A percentile compares a stretch with the other conserved stretches of the same genome.
phyloP scores from a whole-genome alignment of 1,139 yeast species.

The Blastobotrys buckinghamii region DNA sequence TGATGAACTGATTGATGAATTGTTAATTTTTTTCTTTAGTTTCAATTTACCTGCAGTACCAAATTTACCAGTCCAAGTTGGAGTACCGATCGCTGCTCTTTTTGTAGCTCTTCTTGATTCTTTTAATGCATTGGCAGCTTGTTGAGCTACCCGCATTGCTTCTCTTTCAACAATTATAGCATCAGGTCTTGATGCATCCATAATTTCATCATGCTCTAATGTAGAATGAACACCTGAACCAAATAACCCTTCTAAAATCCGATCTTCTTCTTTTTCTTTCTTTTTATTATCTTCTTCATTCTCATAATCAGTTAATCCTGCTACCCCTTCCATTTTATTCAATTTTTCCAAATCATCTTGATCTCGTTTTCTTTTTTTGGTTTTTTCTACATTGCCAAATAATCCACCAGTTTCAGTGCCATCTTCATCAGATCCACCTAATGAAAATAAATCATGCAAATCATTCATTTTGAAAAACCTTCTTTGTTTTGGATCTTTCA shows the following conservation, averaged over 20 bases:
- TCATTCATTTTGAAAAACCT: constrained; percentile 91
- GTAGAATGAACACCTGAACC: constrained; percentile 71
- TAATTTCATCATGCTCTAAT: constrained; percentile 70
- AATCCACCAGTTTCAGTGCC: constrained; percentile 57
- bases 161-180: constrained; percentile 60
- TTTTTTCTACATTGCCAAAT: constrained; percentile 48
- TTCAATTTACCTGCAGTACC: constrained; percentile 63
- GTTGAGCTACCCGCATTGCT: constrained; percentile 68
- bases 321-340: constrained; percentile 50
- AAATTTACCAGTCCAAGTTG: constrained; percentile 94
- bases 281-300: constrained; percentile 35
- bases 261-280: constrained; percentile 40
- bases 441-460: constrained; percentile 77
- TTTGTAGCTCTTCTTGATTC: constrained; percentile 63
- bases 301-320: constrained; percentile 47
- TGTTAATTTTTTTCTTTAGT: constrained; percentile 8
- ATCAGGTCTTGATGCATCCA: constrained; percentile 52
- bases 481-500: constrained; percentile 92
- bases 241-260: constrained; percentile 71
- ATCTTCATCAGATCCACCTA: constrained; percentile 68
- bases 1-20: constrained; percentile 18
- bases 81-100: constrained; percentile 66
- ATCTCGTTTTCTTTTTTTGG: constrained; percentile 28
- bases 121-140: constrained; percentile 68
- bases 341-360: constrained; percentile 47